Evolutionary conservation across 2,329 filamentous ascomycete genomes (phyloP), one percentile per base, ranked within the genome.

Genomic region (Dactylonectria estremocensis): DNA sequence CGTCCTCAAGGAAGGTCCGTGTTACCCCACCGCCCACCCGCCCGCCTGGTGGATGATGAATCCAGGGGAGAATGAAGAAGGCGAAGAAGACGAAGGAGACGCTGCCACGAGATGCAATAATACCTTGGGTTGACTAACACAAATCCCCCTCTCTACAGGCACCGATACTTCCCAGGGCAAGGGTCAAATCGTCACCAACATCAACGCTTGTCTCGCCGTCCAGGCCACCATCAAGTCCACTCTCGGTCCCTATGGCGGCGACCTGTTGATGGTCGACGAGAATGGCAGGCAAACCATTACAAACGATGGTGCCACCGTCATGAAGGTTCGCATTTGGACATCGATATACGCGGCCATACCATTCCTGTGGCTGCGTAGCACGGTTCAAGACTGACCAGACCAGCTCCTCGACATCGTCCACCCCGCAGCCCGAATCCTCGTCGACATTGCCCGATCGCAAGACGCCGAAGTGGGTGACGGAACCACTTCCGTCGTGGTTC

Each of bases 381-480:
- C 31, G 28, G 59, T 60, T 59, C 48, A 40, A 46, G 33, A 54
- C 65, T 63, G 22, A 56, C 63, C 33, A 33, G 52, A 22, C 37
- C 77, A 96, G 94, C 93, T 99, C 62, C 93, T 99, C 80, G 96
- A 99, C 81, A 98, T 99, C 78, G 94, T 99, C 70, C 96, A 99
- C 86, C 96, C 96, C 75, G 96, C 96, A 74, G 96, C 96, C 77
- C 92, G 95, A 82, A 96, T 99, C 81, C 93, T 99, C 78, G 97
- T 96, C 82, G 96, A 99, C 81, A 99, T 99, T 79, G 95, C 96
- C 72, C 92, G 96, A 84, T 98, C 95, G 80, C 96, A 99, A 92
- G 96, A 99, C 82, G 96, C 96, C 74, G 96, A 99, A 87, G 96
- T 99, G 66, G 96, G 96, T 77, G 96, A 99, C 80, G 96, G 96